Conservation (phyloP, 495 filamentous ascomycete species). For the Penicillium canescens region DNA sequence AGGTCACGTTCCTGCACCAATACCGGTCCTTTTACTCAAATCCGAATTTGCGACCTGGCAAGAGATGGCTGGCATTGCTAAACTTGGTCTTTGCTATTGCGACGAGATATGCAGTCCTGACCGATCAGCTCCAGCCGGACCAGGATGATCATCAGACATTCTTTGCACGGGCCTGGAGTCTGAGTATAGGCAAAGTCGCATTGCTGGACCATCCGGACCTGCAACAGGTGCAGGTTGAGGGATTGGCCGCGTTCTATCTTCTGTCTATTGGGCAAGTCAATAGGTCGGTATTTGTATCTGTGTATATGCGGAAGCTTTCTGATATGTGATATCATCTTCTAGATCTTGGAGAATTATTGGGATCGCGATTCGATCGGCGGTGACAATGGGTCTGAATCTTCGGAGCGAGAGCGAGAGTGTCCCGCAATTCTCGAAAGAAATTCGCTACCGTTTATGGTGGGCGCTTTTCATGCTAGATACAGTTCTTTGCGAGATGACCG, state of each 20-base stretch:
- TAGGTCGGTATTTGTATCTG: conserved; percentile 36
- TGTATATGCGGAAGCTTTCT: not conserved
- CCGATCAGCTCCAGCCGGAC: conserved; percentile 32
- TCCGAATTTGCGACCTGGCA: conserved; percentile 35
- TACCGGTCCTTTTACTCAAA: conserved; percentile 40
- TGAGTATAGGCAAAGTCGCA: conserved; percentile 48
- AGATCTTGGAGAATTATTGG: conserved; percentile 65
- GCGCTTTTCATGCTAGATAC: conserved; percentile 62
- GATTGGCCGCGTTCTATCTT: conserved; percentile 61
- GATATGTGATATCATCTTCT: not conserved
- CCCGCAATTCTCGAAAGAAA: conserved; percentile 47
- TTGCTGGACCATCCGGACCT: conserved; percentile 56
- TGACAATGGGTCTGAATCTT: conserved; percentile 61
- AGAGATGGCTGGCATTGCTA: conserved; percentile 58
- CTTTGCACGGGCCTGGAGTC: conserved; percentile 57
- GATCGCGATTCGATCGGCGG: conserved; percentile 57
- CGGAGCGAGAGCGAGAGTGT: conserved; percentile 55
- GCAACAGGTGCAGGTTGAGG: conserved; percentile 58
- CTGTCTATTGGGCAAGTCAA: conserved; percentile 59
- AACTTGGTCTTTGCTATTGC: conserved; percentile 70
- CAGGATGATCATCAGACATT: conserved; percentile 53
- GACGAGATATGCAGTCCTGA: conserved; percentile 47
- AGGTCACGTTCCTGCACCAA: conserved; percentile 41
- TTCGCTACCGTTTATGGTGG: conserved; percentile 39
- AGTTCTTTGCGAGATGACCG: conserved; percentile 58